Base-by-base conservation (phyloP, 2,329 filamentous ascomycete species). In the Passalora sequoiae region DNA sequence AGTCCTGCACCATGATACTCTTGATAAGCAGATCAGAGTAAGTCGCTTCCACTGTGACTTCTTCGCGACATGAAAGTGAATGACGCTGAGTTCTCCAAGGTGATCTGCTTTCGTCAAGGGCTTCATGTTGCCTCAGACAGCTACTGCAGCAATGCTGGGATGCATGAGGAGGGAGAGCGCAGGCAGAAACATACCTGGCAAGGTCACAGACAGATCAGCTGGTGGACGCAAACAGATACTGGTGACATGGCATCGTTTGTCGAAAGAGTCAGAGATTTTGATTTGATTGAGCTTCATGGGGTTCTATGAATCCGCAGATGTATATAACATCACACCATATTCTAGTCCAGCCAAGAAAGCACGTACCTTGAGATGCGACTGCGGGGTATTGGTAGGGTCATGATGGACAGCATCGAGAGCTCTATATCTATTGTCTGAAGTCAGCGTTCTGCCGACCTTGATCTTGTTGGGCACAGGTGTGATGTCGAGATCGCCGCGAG, bases 111-210 rank as follows among this genome's bases (percentile, higher is more conserved):
- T 50, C 44, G 39, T 50, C 49, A 46, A 44, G 12, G 40, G 35
- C 24, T 22, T 31, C 68, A 60, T 72, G 17, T 79, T 75, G 65
- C 76, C 67, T 78, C 79, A 73, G 80, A 78, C 74, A 80, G 56
- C 66, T 69, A 64, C 81, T 77, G 79, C 66, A 54, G 54, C 24
- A 31, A 3, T 15, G 27, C 29, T 28, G 7, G n/a, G 1, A 6
- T 13, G 20, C 13, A 12, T 7, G n/a, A 37, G 29, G 12, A 17
- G 32, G 13, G 4, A 22, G 15, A 13, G 24, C 9, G 28, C 19
- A 39, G 7, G 10, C 3, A 36, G 22, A n/a, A 19, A 25, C 19
- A 44, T 8, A 6, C 15, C 13, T 22, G 35, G 4, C 15, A 28
- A 29, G 15, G 20, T 39, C 29, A 27, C 13, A 19, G 9, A n/a